phyloP scores from a whole-genome alignment of 129 eudicot genomes.

The Glebionis coronaria region DNA sequence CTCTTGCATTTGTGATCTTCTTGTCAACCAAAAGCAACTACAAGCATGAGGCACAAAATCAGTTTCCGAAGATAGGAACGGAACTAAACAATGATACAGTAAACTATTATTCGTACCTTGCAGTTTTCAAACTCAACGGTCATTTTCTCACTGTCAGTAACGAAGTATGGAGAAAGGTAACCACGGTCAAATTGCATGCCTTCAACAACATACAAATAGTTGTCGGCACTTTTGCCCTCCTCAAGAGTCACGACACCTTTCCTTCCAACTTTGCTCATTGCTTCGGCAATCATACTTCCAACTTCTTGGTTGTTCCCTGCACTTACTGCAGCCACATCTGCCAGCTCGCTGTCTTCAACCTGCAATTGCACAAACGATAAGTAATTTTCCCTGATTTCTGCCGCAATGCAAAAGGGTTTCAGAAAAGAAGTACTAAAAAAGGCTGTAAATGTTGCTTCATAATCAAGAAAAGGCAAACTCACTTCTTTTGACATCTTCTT shows the following conservation, averaged over 20 bases:
- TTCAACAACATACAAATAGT: constrained; percentile 84
- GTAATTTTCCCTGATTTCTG: no score
- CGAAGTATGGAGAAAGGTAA: constrained; percentile 92
- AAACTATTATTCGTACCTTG: constrained; percentile 46
- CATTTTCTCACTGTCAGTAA: constrained; percentile 91
- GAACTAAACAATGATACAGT: no score
- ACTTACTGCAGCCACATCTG: constrained; percentile 97
- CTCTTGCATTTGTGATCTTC: constrained; percentile 72
- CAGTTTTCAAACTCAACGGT: constrained; percentile 80
- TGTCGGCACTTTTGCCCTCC: constrained; percentile 85
- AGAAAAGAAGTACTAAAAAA: no score
- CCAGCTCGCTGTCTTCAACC: constrained; percentile 91
- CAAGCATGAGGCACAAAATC: not conserved
- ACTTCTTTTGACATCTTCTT: constrained; percentile 40
- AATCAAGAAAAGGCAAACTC: constrained; percentile 12
- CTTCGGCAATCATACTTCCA: constrained; percentile 94
- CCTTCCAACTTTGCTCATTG: constrained; percentile 86
- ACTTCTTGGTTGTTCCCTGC: constrained; percentile 97
- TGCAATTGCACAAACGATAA: no score
- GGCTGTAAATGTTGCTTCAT: no score
- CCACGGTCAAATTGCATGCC: constrained; percentile 98
- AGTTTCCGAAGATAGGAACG: no score
- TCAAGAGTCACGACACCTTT: constrained; percentile 96
- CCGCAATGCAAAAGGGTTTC: no score
- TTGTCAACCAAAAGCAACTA: constrained; percentile 69